Evolutionary conservation across 1,284 basidiomycete species (phyloP), one percentile per base, ranked within the genome.

Genomic region (Rhizopogon parksii): DNA sequence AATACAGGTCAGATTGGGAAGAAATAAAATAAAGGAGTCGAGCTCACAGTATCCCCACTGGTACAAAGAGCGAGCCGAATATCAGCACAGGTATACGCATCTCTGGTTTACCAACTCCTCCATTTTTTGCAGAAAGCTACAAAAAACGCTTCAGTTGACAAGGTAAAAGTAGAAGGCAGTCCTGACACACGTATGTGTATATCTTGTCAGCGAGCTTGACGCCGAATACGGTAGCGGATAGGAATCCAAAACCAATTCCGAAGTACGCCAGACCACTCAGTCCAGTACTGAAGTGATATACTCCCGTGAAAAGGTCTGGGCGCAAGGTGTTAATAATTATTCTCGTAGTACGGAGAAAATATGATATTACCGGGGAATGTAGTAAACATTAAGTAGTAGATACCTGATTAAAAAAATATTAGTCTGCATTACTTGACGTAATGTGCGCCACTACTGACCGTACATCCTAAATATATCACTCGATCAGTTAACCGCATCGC

Each of bases 371-470:
- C 15, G 1, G 66, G 62, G 38, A 56, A 82, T 7, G 79, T 85
- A 2, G 84, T 69, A 59, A 88, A 87, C 80, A 88, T 84, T 40
- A 88, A 70, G 66, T 87, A 70, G 57, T 59, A 71, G 54, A 62
- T 70, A 4, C 57, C 71, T 67, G 42, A 52, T 57, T 57, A 47
- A n/a, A 46, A 15, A 46, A 3, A 5, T 34, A 37, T 30, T 46
- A 30, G 27, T 30, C 27, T 30, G 27, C 27, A 30, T 12, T 12
- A 19, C 2, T 30, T 32, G 37, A 25, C 9, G 12, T 15, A 30
- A 30, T 7, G 27, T 30, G 7, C 27, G 9, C 17, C 35, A 38
- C 3, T 15, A 60, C 67, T 49, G 19, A 68, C 67, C 67, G 38
- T 67, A 69, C 46, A 66, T 57, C 49, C 67, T 69, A 40, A 38